These are phyloP conservation scores for Cichorium intybus DNA, from an alignment of 140 eudicot species.

Conservation along the genomic window DNA sequence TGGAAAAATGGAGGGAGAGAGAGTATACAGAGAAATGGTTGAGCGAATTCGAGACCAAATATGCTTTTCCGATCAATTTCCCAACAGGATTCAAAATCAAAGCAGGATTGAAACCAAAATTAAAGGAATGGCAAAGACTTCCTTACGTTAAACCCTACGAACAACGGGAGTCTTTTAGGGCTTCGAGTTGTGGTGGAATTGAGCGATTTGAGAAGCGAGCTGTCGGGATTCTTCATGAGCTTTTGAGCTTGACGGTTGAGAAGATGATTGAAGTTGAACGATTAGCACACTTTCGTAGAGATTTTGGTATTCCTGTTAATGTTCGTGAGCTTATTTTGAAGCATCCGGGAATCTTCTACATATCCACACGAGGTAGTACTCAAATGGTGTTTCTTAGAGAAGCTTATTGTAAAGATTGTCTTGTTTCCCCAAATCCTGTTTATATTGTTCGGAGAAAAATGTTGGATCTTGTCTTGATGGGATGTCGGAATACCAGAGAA, in stretches of 20 bases:
- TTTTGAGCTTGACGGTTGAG: conserved; percentile 75
- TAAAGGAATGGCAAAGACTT: conserved; percentile 91
- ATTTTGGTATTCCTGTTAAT: conserved; percentile 75
- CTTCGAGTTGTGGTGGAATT: conserved; percentile 58
- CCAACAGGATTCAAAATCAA: conserved; percentile 72
- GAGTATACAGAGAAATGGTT: conserved; percentile 85
- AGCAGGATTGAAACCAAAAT: conserved; percentile 58
- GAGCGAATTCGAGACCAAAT: conserved; percentile 83
- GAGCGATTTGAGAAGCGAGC: conserved; percentile 86
- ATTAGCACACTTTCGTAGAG: conserved; percentile 71
- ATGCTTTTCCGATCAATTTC: conserved; percentile 71
- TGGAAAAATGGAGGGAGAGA: conserved; percentile 75
- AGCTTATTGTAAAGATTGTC: conserved; percentile 58
- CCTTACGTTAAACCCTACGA: conserved; percentile 79
- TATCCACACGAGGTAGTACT: conserved; percentile 61
- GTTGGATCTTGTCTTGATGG: conserved; percentile 69
- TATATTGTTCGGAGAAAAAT: conserved; percentile 68
- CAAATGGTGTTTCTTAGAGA: conserved; percentile 74
- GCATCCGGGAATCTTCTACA: conserved; percentile 80
- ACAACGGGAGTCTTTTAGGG: conserved; percentile 39
- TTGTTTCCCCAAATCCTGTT: conserved; percentile 51
- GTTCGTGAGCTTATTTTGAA: conserved; percentile 69
- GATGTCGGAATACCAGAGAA: conserved; percentile 56
- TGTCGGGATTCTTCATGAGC: conserved; percentile 84
- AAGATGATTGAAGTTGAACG: conserved; percentile 74